These are phyloP conservation scores for Sequoia sempervirens DNA, from an alignment of 75 land plant genomes.

Conservation along the genomic window DNA sequence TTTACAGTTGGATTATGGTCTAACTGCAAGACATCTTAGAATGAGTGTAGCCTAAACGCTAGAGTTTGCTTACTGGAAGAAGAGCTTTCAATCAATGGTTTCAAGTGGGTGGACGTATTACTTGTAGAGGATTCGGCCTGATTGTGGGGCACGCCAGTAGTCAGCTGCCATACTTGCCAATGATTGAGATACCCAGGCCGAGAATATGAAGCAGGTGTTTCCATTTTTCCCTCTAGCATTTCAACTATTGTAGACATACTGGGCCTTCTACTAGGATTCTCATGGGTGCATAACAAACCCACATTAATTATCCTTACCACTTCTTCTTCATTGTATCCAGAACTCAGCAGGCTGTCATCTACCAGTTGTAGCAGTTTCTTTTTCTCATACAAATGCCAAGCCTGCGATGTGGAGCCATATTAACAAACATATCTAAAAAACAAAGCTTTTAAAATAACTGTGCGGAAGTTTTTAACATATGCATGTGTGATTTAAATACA, in stretches of 20 bases:
- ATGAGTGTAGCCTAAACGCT: no score
- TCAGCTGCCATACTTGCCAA: neutral
- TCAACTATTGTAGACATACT: conserved; percentile 50
- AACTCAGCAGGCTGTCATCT: conserved; percentile 29
- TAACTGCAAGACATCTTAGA: no score
- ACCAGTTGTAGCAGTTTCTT: conserved; percentile 46
- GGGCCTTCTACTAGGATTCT: conserved; percentile 42
- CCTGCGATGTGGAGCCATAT: conserved; percentile 21
- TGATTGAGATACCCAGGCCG: neutral
- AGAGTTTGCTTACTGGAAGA: neutral
- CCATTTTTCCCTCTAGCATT: conserved; percentile 37
- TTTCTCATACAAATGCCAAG: conserved; percentile 51
- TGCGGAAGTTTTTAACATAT: no score
- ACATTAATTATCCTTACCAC: conserved; percentile 34
- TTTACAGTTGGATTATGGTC: no score
- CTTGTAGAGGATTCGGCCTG: neutral
- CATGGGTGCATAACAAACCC: conserved; percentile 53
- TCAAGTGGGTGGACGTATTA: neutral
- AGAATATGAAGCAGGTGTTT: conserved; percentile 12
- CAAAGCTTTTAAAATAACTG: no score
- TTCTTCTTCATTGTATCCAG: conserved; percentile 39
- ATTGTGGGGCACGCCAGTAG: neutral
- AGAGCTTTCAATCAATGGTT: neutral
- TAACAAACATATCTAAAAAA: neutral
- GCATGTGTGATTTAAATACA: neutral